Evolutionary conservation across 306 rosid species (phyloP).

Genomic region (Vigna hirtella): DNA sequence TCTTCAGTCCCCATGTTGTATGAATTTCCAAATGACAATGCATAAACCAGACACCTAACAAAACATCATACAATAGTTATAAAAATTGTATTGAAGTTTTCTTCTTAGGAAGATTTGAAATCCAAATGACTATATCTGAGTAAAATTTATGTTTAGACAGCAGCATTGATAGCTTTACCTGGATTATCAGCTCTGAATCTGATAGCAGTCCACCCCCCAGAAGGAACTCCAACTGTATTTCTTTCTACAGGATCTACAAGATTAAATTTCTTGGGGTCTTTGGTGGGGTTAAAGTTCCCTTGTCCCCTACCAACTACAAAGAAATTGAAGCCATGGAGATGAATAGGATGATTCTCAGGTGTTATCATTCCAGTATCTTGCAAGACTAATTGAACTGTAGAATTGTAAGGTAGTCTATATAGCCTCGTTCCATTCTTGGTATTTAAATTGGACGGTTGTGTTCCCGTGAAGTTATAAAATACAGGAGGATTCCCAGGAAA

Average conservation of each 20-base stretch:
- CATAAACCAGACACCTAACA: conserved; percentile 83
- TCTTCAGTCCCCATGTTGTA: conserved; percentile 91
- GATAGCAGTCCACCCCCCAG: conserved; percentile 85
- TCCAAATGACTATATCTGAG: not conserved
- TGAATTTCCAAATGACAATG: conserved; percentile 75
- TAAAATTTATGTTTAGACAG: not conserved
- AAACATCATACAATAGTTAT: not conserved
- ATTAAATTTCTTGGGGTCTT: conserved; percentile 65
- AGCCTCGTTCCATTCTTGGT: conserved; percentile 72
- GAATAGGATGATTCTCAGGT: conserved; percentile 91
- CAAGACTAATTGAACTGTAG: conserved; percentile 74
- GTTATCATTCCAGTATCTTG: conserved; percentile 86
- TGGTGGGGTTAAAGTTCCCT: conserved; percentile 68
- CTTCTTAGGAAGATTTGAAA: not conserved
- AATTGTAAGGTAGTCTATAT: conserved; percentile 75
- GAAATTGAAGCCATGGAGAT: conserved; percentile 89
- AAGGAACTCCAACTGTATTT: conserved; percentile 76
- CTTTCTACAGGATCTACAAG: conserved; percentile 89
- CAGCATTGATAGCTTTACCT: conserved; percentile 50
- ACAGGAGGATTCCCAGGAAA: conserved; percentile 71
- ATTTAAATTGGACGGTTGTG: conserved; percentile 59
- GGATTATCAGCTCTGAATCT: conserved; percentile 92
- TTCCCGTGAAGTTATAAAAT: conserved; percentile 65
- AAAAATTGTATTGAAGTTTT: not conserved
- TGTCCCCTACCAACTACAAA: conserved; percentile 77